Evolutionary conservation across 306 rosid genomes (phyloP).

Genomic region (Prunus padus): DNA sequence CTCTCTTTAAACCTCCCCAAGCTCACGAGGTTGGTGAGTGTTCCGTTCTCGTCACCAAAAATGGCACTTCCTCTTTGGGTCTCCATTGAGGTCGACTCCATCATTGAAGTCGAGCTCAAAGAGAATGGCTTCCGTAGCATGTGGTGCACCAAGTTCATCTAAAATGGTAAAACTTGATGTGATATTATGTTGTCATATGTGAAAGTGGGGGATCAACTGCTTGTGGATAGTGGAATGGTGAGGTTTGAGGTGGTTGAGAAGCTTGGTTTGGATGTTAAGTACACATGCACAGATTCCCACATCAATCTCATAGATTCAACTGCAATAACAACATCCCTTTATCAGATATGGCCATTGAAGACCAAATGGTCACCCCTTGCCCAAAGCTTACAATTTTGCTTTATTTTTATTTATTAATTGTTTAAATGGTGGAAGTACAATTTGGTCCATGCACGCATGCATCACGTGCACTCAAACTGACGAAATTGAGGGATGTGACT

Average conservation of each 20-base stretch:
- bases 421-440: no score
- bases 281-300: conserved; percentile 81
- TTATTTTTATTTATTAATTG: no score
- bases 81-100: conserved; percentile 79
- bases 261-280: conserved; percentile 95
- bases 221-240: conserved; percentile 99
- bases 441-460: no score
- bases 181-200: conserved; percentile 53
- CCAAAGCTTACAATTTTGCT: no score
- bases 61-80: conserved; percentile 39
- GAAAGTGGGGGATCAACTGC: conserved; percentile 85
- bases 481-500: no score
- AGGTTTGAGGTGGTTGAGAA: conserved; percentile 95
- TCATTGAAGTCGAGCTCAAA: conserved; percentile 68
- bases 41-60: conserved; percentile 39
- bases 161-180: conserved; percentile 5
- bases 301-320: no score
- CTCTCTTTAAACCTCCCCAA: not conserved
- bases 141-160: conserved; percentile 67
- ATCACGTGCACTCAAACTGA: no score
- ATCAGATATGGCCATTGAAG: no score
- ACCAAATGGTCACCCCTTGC: no score
- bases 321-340: no score
- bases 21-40: conserved; percentile 35
- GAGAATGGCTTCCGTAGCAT: conserved; percentile 93